A percentile compares a stretch with the other conserved stretches of the same genome.
Conservation (phyloP, 202 grass and related monocot species). For the Setaria italica region DNA sequence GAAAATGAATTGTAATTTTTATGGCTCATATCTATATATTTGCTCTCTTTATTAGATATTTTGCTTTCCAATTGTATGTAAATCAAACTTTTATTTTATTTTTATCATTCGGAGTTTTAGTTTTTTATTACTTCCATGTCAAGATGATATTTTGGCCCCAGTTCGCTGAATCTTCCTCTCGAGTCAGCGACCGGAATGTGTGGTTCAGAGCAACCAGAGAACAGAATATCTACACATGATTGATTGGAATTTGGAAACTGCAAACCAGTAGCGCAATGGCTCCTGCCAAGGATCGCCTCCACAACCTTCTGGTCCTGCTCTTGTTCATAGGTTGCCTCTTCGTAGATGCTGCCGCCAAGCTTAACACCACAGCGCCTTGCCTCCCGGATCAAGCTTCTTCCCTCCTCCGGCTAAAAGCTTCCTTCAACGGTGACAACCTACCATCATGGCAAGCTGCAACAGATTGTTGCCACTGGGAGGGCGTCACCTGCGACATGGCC, state of each 20-base stretch:
- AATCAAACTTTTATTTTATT: too few species aligned
- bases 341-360: neutral
- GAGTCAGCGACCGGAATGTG: neutral
- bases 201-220: neutral
- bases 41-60: too few species aligned
- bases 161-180: too few species aligned
- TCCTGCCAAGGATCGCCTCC: neutral
- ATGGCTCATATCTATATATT: too few species aligned
- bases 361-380: slow-evolving; percentile 1
- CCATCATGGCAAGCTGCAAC: slow-evolving; percentile 45
- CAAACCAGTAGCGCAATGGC: slow-evolving; percentile 5
- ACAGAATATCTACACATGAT: neutral
- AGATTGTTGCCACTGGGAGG: slow-evolving; percentile 64
- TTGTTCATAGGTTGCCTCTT: neutral
- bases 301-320: neutral
- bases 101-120: too few species aligned
- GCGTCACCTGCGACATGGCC: slow-evolving; percentile 37
- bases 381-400: slow-evolving; percentile 48
- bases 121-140: too few species aligned
- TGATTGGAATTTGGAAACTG: neutral
- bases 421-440: slow-evolving; percentile 37
- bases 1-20: too few species aligned
- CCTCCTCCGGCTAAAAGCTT: slow-evolving; percentile 53
- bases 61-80: too few species aligned
- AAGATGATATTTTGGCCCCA: too few species aligned